Base-by-base conservation (phyloP, 148 eudicot species). In the Cornus kousa region DNA sequence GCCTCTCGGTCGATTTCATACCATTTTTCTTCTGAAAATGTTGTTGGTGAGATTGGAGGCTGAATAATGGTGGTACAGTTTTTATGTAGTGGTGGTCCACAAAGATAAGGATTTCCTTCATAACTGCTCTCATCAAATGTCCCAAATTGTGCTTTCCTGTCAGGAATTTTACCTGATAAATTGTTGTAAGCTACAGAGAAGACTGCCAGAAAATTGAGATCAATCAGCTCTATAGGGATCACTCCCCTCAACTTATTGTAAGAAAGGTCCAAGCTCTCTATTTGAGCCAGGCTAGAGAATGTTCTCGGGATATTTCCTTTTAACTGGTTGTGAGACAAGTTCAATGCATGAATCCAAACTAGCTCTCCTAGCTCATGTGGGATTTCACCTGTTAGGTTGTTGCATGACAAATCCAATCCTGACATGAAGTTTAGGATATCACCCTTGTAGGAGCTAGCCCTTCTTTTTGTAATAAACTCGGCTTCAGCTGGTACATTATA, bases 391-490 rank as follows among this genome's bases (percentile, higher is more conserved):
- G 76, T 53, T 24, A 75, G 55, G 24, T 37, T n/a, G 24, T 75
- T 75, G 37, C 69, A 59, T 17, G 78, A 75, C 33, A 75, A 46
- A 46, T 75, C 78, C 70, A 75, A 75, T 33, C 78, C 78, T 14
- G 78, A 75, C 70, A 75, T 64, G 33, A 60, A 39, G 16, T 75
- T 20, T 2, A 75, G 78, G 40, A 75, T 62, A 7, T 37, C 64
- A 5, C 77, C 70, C 10, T 50, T 57, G 66, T 73, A 73, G 23
- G 65, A 73, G 35, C n/a, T 28, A 23, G 37, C 2, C 19, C 65
- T 23, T 53, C 66, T 0, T 53, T 73, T 73, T 6, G 66, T 73
- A 53, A 73, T 43, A 73, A 73, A 73, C 17, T 73, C 62, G 9
- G 55, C 65, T 53, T 73, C 65, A 11, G 23, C 75, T 32, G 5